Base-by-base conservation (phyloP, 2,329 filamentous ascomycete genomes). In the Nothophaeocryptopus gaeumannii region DNA sequence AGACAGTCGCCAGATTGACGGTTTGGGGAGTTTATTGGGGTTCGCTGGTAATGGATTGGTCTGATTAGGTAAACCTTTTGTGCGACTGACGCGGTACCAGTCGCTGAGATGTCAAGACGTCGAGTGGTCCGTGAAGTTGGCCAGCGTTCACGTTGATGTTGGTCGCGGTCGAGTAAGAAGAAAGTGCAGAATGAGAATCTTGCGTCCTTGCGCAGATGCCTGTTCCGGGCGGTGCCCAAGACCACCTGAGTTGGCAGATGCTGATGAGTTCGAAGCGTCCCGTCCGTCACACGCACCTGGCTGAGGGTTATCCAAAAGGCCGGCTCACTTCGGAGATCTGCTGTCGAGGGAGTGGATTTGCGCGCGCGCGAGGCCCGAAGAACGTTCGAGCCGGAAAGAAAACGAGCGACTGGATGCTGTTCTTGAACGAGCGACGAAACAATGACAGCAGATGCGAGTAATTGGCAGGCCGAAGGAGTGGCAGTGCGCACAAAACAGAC, bases 1-100 rank as follows among this genome's bases (percentile, higher is more conserved):
- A 63, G 51, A 63, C 55, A 50, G 54, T 56, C 60, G 62, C 62
- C 62, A 65, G 60, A 39, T 55, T 59, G 53, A 43, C 54, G 52
- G 54, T 55, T 48, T 39, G 52, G 36, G 29, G 47, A 11, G 39
- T 29, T 36, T 43, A 10, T 15, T 35, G 43, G 43, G 45, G 47
- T 34, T 41, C 31, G 29, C 41, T 38, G 42, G 29, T 47, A 37
- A 15, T 16, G 14, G 32, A 34, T 33, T 16, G 32, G 12, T 26
- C 3, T 20, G 8, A 30, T 13, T 16, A n/a, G 15, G 38, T 26
- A 10, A 41, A 14, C 29, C 39, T 42, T 14, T 42, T 42, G 39
- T 42, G 32, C 38, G 38, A 37, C 30, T 16, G 20, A 16, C 34
- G 38, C n/a, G 31, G 14, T 29, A 38, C 36, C n/a, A 42, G 33